phyloP scores from a whole-genome alignment of 2,329 filamentous ascomycete species.

The Fusarium begoniae region DNA sequence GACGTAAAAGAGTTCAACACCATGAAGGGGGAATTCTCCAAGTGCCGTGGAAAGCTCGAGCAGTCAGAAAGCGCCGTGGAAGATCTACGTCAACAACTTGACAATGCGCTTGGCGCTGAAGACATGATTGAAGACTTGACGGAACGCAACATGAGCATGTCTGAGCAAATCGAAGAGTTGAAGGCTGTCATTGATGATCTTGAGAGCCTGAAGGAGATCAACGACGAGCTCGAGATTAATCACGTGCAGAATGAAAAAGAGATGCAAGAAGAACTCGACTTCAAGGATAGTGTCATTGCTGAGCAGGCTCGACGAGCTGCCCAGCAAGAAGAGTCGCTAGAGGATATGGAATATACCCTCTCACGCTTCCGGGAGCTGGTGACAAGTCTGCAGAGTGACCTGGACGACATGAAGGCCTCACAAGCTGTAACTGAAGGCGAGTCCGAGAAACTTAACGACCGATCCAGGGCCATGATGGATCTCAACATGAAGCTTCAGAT shows the following conservation, averaged over 20 bases:
- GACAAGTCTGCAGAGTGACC: slow-evolving; percentile 81
- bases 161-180: slow-evolving; percentile 84
- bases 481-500: slow-evolving; percentile 93
- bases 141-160: slow-evolving; percentile 84
- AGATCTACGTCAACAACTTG: slow-evolving; percentile 89
- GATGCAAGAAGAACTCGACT: slow-evolving; percentile 91
- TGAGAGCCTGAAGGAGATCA: slow-evolving; percentile 89
- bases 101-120: slow-evolving; percentile 87
- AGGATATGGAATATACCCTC: slow-evolving; percentile 91
- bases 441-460: slow-evolving; percentile 86
- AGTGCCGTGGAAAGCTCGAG: slow-evolving; percentile 76
- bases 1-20: slow-evolving; percentile 74
- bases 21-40: slow-evolving; percentile 75
- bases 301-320: slow-evolving; percentile 78
- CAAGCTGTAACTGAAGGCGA: slow-evolving; percentile 93
- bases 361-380: slow-evolving; percentile 90
- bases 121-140: slow-evolving; percentile 94
- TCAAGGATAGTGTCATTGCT: slow-evolving; percentile 83
- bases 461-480: slow-evolving; percentile 95
- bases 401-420: slow-evolving; percentile 92
- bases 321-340: slow-evolving; percentile 81
- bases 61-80: slow-evolving; percentile 80
- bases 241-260: slow-evolving; percentile 94
- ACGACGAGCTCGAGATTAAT: slow-evolving; percentile 92
- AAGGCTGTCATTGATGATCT: slow-evolving; percentile 85